These are phyloP conservation scores for Saraca asoca DNA, from an alignment of 331 rosid species.

Conservation along the genomic window DNA sequence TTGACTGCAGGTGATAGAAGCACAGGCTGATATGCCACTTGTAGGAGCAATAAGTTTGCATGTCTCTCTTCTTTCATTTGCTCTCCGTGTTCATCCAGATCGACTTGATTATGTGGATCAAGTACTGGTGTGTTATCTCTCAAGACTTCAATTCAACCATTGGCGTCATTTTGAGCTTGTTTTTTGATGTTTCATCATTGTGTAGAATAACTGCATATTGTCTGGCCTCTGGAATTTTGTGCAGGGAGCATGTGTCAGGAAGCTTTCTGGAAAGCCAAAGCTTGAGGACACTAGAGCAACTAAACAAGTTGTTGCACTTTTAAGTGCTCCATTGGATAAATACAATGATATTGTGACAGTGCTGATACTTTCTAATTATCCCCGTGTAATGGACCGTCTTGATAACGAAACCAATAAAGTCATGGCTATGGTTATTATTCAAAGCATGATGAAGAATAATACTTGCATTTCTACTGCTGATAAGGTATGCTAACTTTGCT, in stretches of 20 bases:
- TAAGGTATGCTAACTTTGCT: constrained; percentile 56
- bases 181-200: neutral
- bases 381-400: constrained; percentile 87
- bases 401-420: constrained; percentile 50
- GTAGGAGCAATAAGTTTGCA: constrained; percentile 82
- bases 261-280: constrained; percentile 86
- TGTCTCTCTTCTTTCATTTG: constrained; percentile 91
- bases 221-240: constrained; percentile 31
- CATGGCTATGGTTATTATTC: constrained; percentile 93
- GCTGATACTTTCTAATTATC: constrained; percentile 85
- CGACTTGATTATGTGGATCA: constrained; percentile 96
- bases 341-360: constrained; percentile 91
- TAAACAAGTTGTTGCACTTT: constrained; percentile 94
- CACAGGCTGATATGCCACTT: constrained; percentile 22
- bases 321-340: constrained; percentile 97
- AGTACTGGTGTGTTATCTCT: constrained; percentile 73
- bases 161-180: too few species aligned
- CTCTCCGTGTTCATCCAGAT: constrained; percentile 94
- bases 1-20: constrained; percentile 88
- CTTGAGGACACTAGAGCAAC: constrained; percentile 88
- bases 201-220: constrained; percentile 25
- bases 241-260: constrained; percentile 94
- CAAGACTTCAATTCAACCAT: neutral
- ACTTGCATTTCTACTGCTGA: constrained; percentile 77
- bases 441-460: constrained; percentile 89